A percentile compares a stretch with the other conserved stretches of the same genome.
phyloP scores from a whole-genome alignment of 1,284 basidiomycete genomes.

The Apiotrichum brassicae region DNA sequence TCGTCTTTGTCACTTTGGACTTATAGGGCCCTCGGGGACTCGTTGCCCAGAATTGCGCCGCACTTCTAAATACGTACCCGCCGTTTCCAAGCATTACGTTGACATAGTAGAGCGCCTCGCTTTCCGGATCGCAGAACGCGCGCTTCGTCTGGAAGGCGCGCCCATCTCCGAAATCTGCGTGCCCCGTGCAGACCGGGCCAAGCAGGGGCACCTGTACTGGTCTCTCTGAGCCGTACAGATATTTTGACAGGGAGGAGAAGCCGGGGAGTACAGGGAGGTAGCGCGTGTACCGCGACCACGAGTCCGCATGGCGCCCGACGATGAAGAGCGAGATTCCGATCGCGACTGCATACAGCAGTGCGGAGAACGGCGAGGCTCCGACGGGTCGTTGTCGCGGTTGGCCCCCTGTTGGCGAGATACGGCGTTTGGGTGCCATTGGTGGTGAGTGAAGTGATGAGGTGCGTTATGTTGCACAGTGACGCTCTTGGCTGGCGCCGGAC shows the following conservation, averaged over 20 bases:
- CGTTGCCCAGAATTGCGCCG: too few relatives aligned
- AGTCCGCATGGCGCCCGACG: not conserved
- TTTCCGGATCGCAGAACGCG: conserved; percentile 21
- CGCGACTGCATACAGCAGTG: not conserved
- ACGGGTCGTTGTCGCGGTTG: not conserved
- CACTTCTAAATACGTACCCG: conserved; percentile 23
- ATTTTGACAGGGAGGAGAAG: too few relatives aligned
- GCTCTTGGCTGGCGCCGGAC: too few relatives aligned
- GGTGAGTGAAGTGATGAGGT: too few relatives aligned
- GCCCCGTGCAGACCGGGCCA: conserved; percentile 14
- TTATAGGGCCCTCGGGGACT: too few relatives aligned
- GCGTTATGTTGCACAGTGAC: too few relatives aligned
- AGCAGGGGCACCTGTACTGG: not conserved
- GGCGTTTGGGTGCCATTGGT: not conserved
- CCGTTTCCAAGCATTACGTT: conserved; percentile 40
- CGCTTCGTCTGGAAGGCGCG: conserved; percentile 10
- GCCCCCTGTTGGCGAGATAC: not conserved
- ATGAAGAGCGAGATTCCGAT: not conserved
- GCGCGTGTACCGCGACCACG: not conserved
- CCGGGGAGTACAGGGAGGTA: not conserved
- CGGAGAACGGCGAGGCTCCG: not conserved
- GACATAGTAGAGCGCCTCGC: conserved; percentile 26
- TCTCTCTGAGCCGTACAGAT: too few relatives aligned
- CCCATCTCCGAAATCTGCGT: conserved; percentile 38
- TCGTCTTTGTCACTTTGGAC: too few relatives aligned